Conservation (phyloP, 441 rosid genomes). For the Adansonia madagascariensis region DNA sequence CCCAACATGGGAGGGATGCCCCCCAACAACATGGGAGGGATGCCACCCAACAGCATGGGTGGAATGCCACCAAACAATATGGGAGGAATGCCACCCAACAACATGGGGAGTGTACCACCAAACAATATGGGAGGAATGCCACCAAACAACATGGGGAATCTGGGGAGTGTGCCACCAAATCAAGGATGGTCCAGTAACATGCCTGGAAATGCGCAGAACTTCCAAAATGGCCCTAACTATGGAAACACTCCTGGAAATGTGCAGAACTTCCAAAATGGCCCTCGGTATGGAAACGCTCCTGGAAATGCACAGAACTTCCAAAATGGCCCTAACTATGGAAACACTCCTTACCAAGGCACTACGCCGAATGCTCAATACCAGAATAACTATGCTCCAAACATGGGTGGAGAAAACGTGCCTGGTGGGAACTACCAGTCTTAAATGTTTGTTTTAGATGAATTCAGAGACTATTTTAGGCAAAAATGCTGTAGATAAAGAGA, state of each 20-base stretch:
- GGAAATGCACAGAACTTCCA: conserved; percentile 28
- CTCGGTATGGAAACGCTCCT: conserved; percentile 22
- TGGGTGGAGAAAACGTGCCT: conserved; percentile 35
- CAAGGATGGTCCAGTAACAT: conserved; percentile 49
- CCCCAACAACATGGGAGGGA: neutral
- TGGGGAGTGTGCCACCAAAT: conserved; percentile 36
- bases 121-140: conserved; percentile 24
- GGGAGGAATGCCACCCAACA: conserved; percentile 24
- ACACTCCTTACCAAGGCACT: conserved; percentile 39
- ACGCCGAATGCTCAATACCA: conserved; percentile 50
- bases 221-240: conserved; percentile 32
- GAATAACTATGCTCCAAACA: conserved; percentile 45
- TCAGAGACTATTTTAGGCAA: conserved; percentile 23
- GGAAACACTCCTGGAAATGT: conserved; percentile 5
- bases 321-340: conserved; percentile 28
- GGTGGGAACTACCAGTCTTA: conserved; percentile 41
- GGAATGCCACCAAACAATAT: conserved; percentile 2
- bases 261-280: conserved; percentile 34
- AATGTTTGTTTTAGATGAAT: conserved; percentile 20
- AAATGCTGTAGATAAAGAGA: conserved; percentile 38
- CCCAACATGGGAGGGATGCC: conserved; percentile 3
- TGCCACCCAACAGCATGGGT: conserved; percentile 32
- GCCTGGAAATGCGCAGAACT: conserved; percentile 37
- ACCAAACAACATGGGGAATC: conserved; percentile 29
- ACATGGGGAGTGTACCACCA: conserved; percentile 24